Evolutionary conservation across 306 rosid genomes (phyloP).

Genomic region (Styphnolobium japonicum): DNA sequence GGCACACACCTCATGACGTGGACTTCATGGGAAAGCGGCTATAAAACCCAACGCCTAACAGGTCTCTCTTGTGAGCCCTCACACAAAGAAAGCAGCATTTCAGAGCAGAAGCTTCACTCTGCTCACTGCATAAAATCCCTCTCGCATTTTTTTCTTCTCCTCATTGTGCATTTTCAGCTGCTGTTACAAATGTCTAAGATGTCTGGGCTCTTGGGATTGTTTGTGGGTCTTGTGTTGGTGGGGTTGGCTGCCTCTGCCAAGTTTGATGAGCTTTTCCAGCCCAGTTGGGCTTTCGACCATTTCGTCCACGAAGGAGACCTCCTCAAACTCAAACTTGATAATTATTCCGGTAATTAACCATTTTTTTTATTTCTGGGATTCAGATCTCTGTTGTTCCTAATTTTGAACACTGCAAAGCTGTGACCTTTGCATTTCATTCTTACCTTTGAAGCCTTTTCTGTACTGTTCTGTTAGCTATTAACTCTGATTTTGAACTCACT

Average conservation of each 20-base stretch:
- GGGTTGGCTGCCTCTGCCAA: conserved; percentile 56
- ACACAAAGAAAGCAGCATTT: conserved; percentile 6
- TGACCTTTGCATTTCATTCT: neutral
- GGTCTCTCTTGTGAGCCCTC: neutral
- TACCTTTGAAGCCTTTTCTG: neutral
- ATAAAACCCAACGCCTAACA: conserved; percentile 27
- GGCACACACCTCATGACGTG: conserved; percentile 29
- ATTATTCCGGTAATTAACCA: conserved; percentile 58
- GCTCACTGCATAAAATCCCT: neutral
- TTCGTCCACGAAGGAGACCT: conserved; percentile 70
- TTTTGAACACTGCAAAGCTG: neutral
- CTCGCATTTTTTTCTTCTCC: neutral
- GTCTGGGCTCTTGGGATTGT: conserved; percentile 28
- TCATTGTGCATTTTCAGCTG: neutral
- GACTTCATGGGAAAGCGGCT: conserved; percentile 19
- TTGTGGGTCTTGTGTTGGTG: conserved; percentile 42
- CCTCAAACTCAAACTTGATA: conserved; percentile 76
- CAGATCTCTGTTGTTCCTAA: neutral
- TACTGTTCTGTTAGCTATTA: neutral
- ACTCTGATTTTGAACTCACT: neutral
- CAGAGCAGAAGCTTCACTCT: conserved; percentile 30
- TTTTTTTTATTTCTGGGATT: neutral
- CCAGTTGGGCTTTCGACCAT: conserved; percentile 87
- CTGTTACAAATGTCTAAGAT: conserved; percentile 26
- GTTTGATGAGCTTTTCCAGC: conserved; percentile 82